These are phyloP conservation scores for Singerocomus rubriflavus DNA, from an alignment of 1,284 basidiomycete species.

Conservation along the genomic window DNA sequence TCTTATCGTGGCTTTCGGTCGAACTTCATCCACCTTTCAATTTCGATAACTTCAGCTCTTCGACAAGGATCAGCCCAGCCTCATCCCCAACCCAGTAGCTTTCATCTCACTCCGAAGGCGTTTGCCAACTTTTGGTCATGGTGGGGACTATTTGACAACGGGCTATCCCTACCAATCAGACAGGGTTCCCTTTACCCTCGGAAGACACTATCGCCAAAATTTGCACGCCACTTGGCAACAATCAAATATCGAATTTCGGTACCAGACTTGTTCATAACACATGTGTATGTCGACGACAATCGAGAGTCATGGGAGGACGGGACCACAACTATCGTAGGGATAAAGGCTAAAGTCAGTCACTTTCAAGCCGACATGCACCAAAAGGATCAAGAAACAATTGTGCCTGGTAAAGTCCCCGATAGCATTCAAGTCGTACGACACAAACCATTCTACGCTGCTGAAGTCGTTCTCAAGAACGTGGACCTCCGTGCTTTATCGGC, in stretches of 20 bases:
- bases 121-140: slow-evolving; percentile 93
- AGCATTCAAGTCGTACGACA: slow-evolving; percentile 60
- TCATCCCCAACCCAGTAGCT: slow-evolving; percentile 52
- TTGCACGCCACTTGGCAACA: slow-evolving; percentile 86
- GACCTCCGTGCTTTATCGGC: slow-evolving; percentile 81
- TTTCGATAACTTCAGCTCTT: slow-evolving; percentile 75
- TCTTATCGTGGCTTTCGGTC: slow-evolving; percentile 91
- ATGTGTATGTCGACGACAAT: slow-evolving; percentile 82
- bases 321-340: slow-evolving; percentile 76
- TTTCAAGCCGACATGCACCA: slow-evolving; percentile 94
- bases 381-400: slow-evolving; percentile 76
- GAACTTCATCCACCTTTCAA: slow-evolving; percentile 91
- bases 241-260: slow-evolving; percentile 90
- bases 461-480: slow-evolving; percentile 77
- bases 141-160: slow-evolving; percentile 85
- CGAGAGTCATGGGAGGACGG: slow-evolving; percentile 79
- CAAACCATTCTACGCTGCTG: slow-evolving; percentile 92
- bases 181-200: slow-evolving; percentile 82
- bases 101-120: slow-evolving; percentile 85
- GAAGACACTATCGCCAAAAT: slow-evolving; percentile 80
- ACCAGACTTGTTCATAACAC: slow-evolving; percentile 79
- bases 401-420: slow-evolving; percentile 45
- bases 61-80: slow-evolving; percentile 26
- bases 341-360: slow-evolving; percentile 79
- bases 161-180: slow-evolving; percentile 81